Evolutionary conservation across 2,329 filamentous ascomycete genomes (phyloP), one percentile per base, ranked within the genome.

Genomic region (Talaromyces sp.): DNA sequence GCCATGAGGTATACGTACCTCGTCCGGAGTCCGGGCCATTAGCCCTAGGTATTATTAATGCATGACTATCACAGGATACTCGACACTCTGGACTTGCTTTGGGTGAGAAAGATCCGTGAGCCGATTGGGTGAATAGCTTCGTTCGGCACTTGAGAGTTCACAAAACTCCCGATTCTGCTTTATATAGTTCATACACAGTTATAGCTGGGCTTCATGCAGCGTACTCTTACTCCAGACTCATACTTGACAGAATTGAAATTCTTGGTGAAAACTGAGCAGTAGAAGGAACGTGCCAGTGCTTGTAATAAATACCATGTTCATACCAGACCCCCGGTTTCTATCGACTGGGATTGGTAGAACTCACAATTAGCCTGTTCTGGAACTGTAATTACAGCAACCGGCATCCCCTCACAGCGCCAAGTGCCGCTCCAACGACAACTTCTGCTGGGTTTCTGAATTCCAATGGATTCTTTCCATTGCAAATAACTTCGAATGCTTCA

Each of bases 331-430:
- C 13, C 51, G n/a, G n/a, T 7, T 36, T 36, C 0, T 13, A 19
- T 2, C 3, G 29, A 2, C 7, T 22, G 1, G 22, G 0, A 56
- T 56, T 36, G 51, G 51, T 34, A 2, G 4, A 13, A 11, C 6
- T 2, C 10, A 36, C n/a, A 56, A 56, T 13, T 29, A 22, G 8
- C 2, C 17, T 5, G 51, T 34, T 22, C 13, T 6, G 4, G 17
- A 13, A 3, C 29, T 3, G n/a, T 56, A 56, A 56, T 34, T 56
- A 56, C 51, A 29, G 29, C 29, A 56, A 7, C n/a, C 51, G 51
- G 51, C 51, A 34, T 56, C 51, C 51, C n/a, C 51, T 36, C 51
- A 56, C 29, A 36, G 29, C 29, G 5, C 51, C 49, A 56, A 56
- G 51, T 56, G 51, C 51, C 51, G 51, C n/a, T 22, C 51, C 29